Base-by-base conservation (phyloP, 2,329 filamentous ascomycete species). In the Trichothecium roseum region DNA sequence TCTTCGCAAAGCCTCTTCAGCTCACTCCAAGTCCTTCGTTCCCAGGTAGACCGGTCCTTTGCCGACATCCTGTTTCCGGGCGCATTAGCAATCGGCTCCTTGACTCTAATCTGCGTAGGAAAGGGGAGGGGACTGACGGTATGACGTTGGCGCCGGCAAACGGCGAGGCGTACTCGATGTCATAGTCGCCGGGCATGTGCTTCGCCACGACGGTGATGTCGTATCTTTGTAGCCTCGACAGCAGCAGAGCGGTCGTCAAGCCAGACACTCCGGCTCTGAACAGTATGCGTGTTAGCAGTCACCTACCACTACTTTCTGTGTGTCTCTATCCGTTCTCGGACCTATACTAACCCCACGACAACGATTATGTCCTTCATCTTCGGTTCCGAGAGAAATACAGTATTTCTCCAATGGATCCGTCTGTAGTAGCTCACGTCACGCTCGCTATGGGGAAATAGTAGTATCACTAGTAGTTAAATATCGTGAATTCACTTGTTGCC, bases 121-220 rank as follows among this genome's bases (percentile, higher is more conserved):
- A 28, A 9, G 5, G 1, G 60, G 12, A n/a, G 15, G 17, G 16
- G 13, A 37, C 74, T 40, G 50, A 80, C 74, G 81, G 82, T 36
- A 81, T 52, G 46, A 74, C 80, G 50, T 86, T 85, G 43, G 82
- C 82, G 18, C 83, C 83, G 4, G 83, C 83, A 81, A 81, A 88
- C 0, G 82, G 83, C 3, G 81, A 86, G 1, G 82, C 77, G 54
- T 89, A 91, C 62, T 88, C 80, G 42, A 85, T 79, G 44, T 86
- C 81, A 54, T 86, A 87, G 59, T 91, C 84, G 28, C 84, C 84
- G 0, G 84, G 84, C 80, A 89, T 86, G 53, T 88, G 81, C 52
- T 86, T 88, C 6, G 84, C 56, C 3, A 63, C 48, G 1, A 64
- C 50, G 1, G 59, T 60, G 35, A 64, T 51, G 18, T 35, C 46